These are phyloP conservation scores for Tetracladium marchalianum DNA, from an alignment of 495 filamentous ascomycete genomes.

Conservation along the genomic window DNA sequence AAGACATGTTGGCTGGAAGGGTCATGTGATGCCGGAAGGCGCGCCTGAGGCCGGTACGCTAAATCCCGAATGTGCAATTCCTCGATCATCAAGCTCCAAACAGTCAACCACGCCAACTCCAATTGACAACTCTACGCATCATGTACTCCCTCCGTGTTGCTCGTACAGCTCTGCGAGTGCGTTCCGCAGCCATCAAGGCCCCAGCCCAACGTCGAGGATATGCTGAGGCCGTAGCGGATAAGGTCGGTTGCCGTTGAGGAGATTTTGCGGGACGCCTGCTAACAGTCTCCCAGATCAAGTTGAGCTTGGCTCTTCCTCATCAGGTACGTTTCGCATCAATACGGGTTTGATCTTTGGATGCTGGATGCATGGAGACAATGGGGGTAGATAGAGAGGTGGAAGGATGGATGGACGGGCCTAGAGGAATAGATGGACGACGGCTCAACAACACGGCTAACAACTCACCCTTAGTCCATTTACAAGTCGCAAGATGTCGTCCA, in stretches of 20 bases:
- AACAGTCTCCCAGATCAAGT: constrained; percentile 62
- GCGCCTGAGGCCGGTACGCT: too few relatives aligned
- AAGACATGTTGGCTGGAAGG: too few relatives aligned
- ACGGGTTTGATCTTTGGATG: not conserved
- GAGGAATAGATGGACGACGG: not conserved
- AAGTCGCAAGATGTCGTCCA: constrained; percentile 68
- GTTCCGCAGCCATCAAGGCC: constrained; percentile 56
- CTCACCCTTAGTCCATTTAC: constrained; percentile 38
- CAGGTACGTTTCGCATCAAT: constrained; percentile 60
- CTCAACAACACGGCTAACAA: constrained; percentile 27
- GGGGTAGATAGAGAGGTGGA: not conserved
- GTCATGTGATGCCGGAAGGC: too few relatives aligned
- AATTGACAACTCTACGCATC: constrained; percentile 44
- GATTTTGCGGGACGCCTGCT: constrained; percentile 18
- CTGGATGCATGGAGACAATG: not conserved
- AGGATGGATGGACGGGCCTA: not conserved
- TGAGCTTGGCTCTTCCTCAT: constrained; percentile 93
- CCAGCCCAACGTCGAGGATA: constrained; percentile 79
- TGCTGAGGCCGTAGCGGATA: constrained; percentile 84
- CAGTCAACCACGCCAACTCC: constrained; percentile 12
- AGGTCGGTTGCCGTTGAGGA: constrained; percentile 30
- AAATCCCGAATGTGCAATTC: not conserved
- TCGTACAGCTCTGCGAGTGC: constrained; percentile 73
- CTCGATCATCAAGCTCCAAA: not conserved
- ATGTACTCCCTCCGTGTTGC: constrained; percentile 92